Base-by-base conservation (phyloP, 139 green algal genomes). In the Ettlia oleoabundans region DNA sequence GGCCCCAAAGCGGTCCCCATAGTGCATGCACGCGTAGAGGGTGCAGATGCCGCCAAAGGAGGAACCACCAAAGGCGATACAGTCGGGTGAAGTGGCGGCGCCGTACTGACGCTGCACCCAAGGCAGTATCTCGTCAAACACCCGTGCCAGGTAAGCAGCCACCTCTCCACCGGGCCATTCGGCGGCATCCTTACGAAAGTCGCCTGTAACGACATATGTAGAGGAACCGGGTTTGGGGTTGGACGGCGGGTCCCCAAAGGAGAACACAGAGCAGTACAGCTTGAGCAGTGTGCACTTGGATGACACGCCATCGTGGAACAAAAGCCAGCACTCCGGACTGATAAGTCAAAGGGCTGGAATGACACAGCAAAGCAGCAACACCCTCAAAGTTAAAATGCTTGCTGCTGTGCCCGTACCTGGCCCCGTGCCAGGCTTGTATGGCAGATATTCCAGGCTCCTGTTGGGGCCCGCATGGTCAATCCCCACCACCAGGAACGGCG, bases 1-100 rank as follows among this genome's bases (percentile, higher is more conserved):
- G 4, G 71, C 67, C 26, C 75, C 83, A 76, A 90, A 91, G n/a
- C 53, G 38, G 72, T 61, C 52, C 4, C 24, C 32, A 37, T 69
- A 73, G 63, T 51, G 67, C 76, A 89, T 82, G 73, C 63, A 58
- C 4, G 65, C 68, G 13, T 19, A 80, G 21, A 93, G 84, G 2
- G 86, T 74, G 47, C 73, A 84, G 55, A 93, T 85, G 66, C 89
- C 89, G n/a, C 89, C 89, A 71, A 93, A 92, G 69, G 82, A 89
- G 43, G 84, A 88, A 47, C 89, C 89, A 0, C 84, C 89, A 76
- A 92, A 86, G 1, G 63, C 65, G 55, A 85, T 77, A 33, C 82
- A n/a, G 0, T 74, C 19, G 0, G 89, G 71, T 21, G 79, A 66
- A 2, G 62, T 24, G 4, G 80, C 76, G 0, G 63, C 82, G 1